Evolutionary conservation across 768 basidiomycete genomes (phyloP).

Genomic region (Cystobasidium tubakii): DNA sequence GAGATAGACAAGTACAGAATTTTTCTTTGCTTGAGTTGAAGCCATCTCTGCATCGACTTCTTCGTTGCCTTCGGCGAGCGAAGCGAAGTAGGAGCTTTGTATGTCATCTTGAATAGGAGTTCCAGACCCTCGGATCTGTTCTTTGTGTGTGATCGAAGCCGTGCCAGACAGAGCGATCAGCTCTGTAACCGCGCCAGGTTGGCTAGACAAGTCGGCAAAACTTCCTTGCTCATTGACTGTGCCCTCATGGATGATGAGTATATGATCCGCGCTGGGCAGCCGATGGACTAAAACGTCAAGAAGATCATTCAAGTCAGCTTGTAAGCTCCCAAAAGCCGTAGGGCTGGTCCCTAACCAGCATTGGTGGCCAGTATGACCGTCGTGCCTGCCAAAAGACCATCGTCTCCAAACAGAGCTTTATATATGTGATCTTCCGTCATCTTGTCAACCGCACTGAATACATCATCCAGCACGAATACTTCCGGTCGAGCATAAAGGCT

Average conservation of each 20-base stretch:
- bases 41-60: slow-evolving; percentile 35
- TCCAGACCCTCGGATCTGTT: neutral
- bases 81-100: slow-evolving; percentile 28
- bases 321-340: neutral
- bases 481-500: slow-evolving; percentile 35
- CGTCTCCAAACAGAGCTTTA: slow-evolving; percentile 11
- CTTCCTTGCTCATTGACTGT: slow-evolving; percentile 27
- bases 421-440: slow-evolving; percentile 36
- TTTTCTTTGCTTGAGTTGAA: slow-evolving; percentile 16
- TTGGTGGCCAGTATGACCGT: slow-evolving; percentile 36
- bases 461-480: slow-evolving; percentile 33
- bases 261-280: slow-evolving; percentile 15
- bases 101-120: neutral
- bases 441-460: slow-evolving; percentile 39
- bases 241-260: slow-evolving; percentile 7
- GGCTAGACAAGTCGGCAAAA: neutral
- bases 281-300: slow-evolving; percentile 11
- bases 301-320: neutral
- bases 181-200: slow-evolving; percentile 3
- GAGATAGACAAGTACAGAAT: neutral
- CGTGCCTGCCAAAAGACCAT: slow-evolving; percentile 18
- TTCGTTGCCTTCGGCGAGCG: neutral
- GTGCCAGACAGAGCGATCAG: neutral
- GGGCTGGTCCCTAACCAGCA: neutral
- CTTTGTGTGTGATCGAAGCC: neutral